Evolutionary conservation across 805 yeast genomes (phyloP).

Genomic region (Candida pini): DNA sequence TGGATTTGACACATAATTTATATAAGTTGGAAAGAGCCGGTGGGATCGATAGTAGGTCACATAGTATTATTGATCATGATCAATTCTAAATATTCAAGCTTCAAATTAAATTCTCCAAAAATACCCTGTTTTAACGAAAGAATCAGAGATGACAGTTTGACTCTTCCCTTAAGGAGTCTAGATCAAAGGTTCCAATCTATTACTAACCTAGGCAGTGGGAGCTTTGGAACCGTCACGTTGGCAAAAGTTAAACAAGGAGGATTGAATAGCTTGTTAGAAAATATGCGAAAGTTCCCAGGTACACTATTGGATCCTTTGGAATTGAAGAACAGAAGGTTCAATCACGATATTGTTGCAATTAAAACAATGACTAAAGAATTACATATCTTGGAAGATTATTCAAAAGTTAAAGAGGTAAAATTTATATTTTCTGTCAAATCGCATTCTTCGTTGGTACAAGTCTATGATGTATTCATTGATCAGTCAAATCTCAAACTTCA

Average conservation of each 20-base stretch:
- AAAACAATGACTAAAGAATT: conserved; percentile 66
- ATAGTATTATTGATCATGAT: too few relatives aligned
- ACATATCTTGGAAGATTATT: conserved; percentile 47
- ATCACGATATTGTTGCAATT: conserved; percentile 56
- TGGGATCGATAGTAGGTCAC: too few relatives aligned
- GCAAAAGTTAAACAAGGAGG: conserved; percentile 42
- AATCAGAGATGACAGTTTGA: too few relatives aligned
- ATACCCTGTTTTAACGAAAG: too few relatives aligned
- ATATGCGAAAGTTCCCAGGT: conserved; percentile 24
- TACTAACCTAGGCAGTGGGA: conserved; percentile 61
- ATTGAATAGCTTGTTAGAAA: conserved; percentile 9
- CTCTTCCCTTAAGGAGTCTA: conserved; percentile 39
- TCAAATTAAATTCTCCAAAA: too few relatives aligned
- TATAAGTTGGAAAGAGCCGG: too few relatives aligned
- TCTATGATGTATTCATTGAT: conserved; percentile 79
- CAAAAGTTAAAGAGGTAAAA: conserved; percentile 57
- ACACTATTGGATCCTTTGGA: conserved; percentile 47
- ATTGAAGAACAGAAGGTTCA: conserved; percentile 12
- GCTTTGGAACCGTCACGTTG: conserved; percentile 66
- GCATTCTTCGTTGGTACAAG: conserved; percentile 66
- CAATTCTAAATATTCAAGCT: too few relatives aligned
- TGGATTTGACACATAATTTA: too few relatives aligned
- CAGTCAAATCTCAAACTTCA: conserved; percentile 51
- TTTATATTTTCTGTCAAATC: conserved; percentile 65
- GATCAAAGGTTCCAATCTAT: conserved; percentile 42